Evolutionary conservation across 495 filamentous ascomycete genomes (phyloP), one percentile per base, ranked within the genome.

Genomic region (Penicillium cosmopolitanum): DNA sequence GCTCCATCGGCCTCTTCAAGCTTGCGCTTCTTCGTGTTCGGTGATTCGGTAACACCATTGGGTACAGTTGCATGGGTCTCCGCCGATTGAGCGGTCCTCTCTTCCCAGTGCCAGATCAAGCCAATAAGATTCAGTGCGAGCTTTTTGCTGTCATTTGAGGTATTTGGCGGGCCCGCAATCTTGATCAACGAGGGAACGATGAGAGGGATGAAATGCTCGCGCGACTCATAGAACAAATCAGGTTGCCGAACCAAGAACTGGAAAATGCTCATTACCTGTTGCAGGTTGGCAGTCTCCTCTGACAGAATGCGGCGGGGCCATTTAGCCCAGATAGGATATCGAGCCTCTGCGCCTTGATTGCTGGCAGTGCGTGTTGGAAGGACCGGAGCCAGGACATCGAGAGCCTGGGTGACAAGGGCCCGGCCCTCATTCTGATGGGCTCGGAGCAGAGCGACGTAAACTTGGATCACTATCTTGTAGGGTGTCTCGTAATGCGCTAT

Each of bases 401-500:
- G 83, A 4, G 93, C 92, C 65, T 98, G 96, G 5, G 91, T 96
- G 31, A 98, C 93, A 46, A 99, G 81, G 19, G 92, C 86, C 59
- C 93, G 84, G 21, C 95, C 96, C 78, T 99, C 96, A 57, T 93
- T 95, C 68, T 96, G 93, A 65, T 96, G 95, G 1, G 96, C 95
- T 69, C 90, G 89, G 4, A 99, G 77, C 28, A 98, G 79, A 4
- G 93, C 91, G 53, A 92, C 86, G 66, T 98, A 98, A 42, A 98
- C 93, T 68, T 97, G 94, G 15, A 88, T 88, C 3, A 94, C 93
- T 52, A 99, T 97, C 80, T 98, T 98, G 51, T 90, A 83, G 1
- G 96, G 96, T 0, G 96, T 97, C 66, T 99, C 96, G 65, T 96
- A 99, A 62, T 95, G 89, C 0, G 92, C 91, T 61, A 98, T 97